Base-by-base conservation (phyloP, 2,329 filamentous ascomycete genomes). In the Hypocreales sp. region DNA sequence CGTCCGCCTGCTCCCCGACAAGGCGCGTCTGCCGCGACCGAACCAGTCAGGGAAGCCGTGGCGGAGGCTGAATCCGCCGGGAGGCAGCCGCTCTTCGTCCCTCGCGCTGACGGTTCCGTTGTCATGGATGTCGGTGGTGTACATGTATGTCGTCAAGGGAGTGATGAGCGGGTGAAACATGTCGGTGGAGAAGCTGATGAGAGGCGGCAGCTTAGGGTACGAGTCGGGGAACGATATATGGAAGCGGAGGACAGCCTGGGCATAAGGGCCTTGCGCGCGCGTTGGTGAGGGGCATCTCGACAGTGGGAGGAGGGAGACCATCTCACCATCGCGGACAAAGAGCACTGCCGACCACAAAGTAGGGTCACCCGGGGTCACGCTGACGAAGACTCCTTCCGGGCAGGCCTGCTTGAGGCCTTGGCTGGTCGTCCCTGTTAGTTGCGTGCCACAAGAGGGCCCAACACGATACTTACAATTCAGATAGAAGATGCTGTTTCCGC, bases 31-130 rank as follows among this genome's bases (percentile, higher is more conserved):
- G 4, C 60, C 60, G 22, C 71, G 59, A n/a, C 72, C 68, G 48
- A 92, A 93, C 87, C 87, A 95, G 28, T 69, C 64, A 1, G 86
- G 82, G 47, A 95, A 95, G 10, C 83, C 87, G 57, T 94, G 81
- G 28, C 81, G 72, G 26, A 95, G 59, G 42, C 80, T 92, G 56
- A 94, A 93, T 0, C 83, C 81, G 2, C 87, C 90, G 0, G 87
- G 86, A 0, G 84, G 80, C 28, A 94, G 58, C 10, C 80, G 64
- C 46, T 92, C 81, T 19, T 82, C 75, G 40, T 93, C 83, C 2
- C 74, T 78, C 7, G 83, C 81, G 47, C 80, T 87, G 35, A 86
- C 77, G 0, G 81, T 82, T 25, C 80, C 81, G 30, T 69, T 67
- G 34, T 74, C 75, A 34, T 79, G 71, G 20, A 79, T 72, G 31